Conservation (phyloP, 495 filamentous ascomycete species). For the Neurospora sp. region DNA sequence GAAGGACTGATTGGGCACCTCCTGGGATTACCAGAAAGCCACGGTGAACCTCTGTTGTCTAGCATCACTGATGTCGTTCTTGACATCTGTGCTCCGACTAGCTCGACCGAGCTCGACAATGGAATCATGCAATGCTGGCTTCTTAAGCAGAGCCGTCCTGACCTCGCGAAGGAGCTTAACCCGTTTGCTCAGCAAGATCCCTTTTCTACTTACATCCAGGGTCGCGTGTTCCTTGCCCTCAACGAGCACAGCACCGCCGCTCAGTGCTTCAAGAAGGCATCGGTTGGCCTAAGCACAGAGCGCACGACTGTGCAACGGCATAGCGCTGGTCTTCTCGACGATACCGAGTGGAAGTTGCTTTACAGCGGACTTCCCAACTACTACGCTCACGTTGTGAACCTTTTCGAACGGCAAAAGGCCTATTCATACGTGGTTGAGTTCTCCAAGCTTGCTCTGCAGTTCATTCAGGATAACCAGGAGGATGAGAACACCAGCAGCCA, state of each 20-base stretch:
- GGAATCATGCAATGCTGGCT: slow-evolving; percentile 58
- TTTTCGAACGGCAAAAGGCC: slow-evolving; percentile 68
- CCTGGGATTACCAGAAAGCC: slow-evolving; percentile 31
- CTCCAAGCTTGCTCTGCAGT: slow-evolving; percentile 66
- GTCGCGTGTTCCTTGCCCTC: slow-evolving; percentile 63
- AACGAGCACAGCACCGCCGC: slow-evolving; percentile 64
- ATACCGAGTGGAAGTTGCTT: slow-evolving; percentile 62
- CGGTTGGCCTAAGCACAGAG: slow-evolving; percentile 56
- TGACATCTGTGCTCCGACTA: slow-evolving; percentile 42
- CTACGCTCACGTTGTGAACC: slow-evolving; percentile 70
- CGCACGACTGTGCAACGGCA: slow-evolving; percentile 28
- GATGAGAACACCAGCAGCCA: slow-evolving; percentile 16
- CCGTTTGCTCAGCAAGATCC: slow-evolving; percentile 52
- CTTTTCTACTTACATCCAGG: slow-evolving; percentile 82
- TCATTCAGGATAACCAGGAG: slow-evolving; percentile 33
- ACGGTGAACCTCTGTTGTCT: slow-evolving; percentile 28
- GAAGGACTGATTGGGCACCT: slow-evolving; percentile 42
- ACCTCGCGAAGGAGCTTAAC: slow-evolving; percentile 66
- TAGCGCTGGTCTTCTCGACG: slow-evolving; percentile 53
- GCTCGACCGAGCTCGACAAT: slow-evolving; percentile 40
- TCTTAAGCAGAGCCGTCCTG: slow-evolving; percentile 56
- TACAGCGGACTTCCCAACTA: slow-evolving; percentile 71
- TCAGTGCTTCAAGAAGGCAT: slow-evolving; percentile 69
- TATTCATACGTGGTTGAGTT: slow-evolving; percentile 79
- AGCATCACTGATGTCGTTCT: slow-evolving; percentile 43